These are phyloP conservation scores for Suhomyces faveliae DNA, from an alignment of 805 yeast species.

Conservation along the genomic window DNA sequence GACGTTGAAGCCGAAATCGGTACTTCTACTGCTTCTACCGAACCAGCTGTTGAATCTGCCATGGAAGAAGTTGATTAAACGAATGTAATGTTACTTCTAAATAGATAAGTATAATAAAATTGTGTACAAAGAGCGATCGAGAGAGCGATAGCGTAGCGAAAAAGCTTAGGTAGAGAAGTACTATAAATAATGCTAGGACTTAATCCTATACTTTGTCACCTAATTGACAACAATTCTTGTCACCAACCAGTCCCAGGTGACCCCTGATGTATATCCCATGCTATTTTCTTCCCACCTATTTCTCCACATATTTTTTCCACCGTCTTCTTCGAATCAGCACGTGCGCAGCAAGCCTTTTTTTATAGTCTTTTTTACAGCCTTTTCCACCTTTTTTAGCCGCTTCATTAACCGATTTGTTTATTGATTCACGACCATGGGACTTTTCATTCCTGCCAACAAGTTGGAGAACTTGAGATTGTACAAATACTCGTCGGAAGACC, in stretches of 20 bases:
- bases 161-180: no score
- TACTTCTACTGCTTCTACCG: slow-evolving; percentile 44
- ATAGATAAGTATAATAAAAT: slow-evolving; percentile 2
- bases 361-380: neutral
- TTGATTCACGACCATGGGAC: slow-evolving; percentile 48
- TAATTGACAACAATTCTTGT: no score
- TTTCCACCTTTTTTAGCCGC: neutral
- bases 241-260: no score
- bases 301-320: neutral
- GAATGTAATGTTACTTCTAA: slow-evolving; percentile 6
- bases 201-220: no score
- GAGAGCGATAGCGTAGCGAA: no score
- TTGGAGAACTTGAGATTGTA: slow-evolving; percentile 55
- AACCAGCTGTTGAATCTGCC: slow-evolving; percentile 82
- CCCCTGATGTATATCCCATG: no score
- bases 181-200: no score
- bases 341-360: neutral
- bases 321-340: neutral
- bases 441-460: slow-evolving; percentile 55
- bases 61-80: slow-evolving; percentile 98
- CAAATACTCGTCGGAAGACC: slow-evolving; percentile 76
- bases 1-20: slow-evolving; percentile 49
- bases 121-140: neutral
- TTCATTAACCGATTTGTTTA: neutral
- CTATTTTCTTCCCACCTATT: neutral